These are phyloP conservation scores for Durio zibethinus DNA, from an alignment of 345 rosid genomes.

Conservation along the genomic window DNA sequence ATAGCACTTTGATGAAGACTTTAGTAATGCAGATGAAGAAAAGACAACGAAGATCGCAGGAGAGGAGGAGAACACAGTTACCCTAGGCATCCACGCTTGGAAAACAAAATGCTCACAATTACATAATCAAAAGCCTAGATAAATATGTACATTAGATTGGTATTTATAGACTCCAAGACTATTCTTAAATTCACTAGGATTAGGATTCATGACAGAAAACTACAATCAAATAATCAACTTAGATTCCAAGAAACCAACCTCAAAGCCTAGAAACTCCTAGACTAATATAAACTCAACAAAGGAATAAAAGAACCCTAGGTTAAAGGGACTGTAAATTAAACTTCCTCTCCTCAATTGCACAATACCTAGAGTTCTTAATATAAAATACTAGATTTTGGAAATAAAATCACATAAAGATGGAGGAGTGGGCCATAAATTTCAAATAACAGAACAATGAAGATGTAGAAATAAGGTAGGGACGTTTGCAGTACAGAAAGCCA, in stretches of 20 bases:
- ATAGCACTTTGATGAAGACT: neutral
- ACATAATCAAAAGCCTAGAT: neutral
- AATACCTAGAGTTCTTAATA: neutral
- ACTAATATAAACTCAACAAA: slow-evolving; percentile 1
- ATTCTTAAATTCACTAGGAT: neutral
- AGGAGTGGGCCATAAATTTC: neutral
- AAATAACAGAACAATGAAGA: neutral
- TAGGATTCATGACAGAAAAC: neutral
- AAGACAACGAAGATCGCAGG: neutral
- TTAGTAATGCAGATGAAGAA: neutral
- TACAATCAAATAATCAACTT: neutral
- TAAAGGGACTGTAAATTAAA: neutral
- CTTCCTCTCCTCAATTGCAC: neutral
- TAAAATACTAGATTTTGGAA: neutral
- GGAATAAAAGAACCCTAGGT: neutral
- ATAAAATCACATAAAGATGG: neutral
- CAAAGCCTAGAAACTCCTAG: neutral
- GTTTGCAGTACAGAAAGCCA: neutral
- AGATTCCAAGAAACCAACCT: neutral
- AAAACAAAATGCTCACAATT: neutral
- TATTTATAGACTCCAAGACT: neutral
- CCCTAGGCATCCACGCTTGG: neutral
- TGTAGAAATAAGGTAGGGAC: neutral
- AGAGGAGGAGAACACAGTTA: neutral
- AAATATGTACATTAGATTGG: neutral